Evolutionary conservation across 768 basidiomycete species (phyloP).

Genomic region (Mycena galericulata): DNA sequence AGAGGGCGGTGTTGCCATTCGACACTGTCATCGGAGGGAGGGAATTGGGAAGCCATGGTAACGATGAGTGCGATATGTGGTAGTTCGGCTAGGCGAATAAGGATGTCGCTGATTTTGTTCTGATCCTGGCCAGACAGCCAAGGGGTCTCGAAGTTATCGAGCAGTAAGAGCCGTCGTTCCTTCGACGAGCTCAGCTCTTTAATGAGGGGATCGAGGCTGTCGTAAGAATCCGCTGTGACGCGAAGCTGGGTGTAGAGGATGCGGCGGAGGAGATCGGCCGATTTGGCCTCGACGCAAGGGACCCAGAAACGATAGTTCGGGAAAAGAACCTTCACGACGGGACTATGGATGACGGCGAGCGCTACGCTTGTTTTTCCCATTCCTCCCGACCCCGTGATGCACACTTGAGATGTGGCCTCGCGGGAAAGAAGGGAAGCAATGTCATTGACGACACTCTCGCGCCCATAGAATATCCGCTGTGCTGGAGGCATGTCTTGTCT

Average conservation of each 20-base stretch:
- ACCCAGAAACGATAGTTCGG: slow-evolving; percentile 44
- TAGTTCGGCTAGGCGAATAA: slow-evolving; percentile 38
- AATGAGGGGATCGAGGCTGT: too few relatives aligned
- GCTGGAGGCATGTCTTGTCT: too few relatives aligned
- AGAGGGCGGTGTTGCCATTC: slow-evolving; percentile 37
- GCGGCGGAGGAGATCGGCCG: slow-evolving; percentile 34
- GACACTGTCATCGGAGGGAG: slow-evolving; percentile 40
- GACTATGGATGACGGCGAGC: slow-evolving; percentile 44
- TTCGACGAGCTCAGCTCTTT: slow-evolving; percentile 36
- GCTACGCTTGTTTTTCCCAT: too few relatives aligned
- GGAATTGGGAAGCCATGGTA: slow-evolving; percentile 45
- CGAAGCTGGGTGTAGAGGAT: too few relatives aligned
- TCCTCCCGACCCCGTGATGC: too few relatives aligned
- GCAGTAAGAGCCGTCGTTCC: slow-evolving; percentile 46
- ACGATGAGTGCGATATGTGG: slow-evolving; percentile 45
- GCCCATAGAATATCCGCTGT: too few relatives aligned
- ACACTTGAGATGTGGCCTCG: too few relatives aligned
- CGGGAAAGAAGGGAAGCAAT: too few relatives aligned
- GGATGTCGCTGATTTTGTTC: slow-evolving; percentile 38
- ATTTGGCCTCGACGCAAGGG: slow-evolving; percentile 46
- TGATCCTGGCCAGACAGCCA: slow-evolving; percentile 41
- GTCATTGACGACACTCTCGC: too few relatives aligned
- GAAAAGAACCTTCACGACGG: slow-evolving; percentile 38
- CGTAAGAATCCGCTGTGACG: too few relatives aligned
- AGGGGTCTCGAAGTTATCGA: slow-evolving; percentile 56